Evolutionary conservation across 805 yeast species (phyloP).

Genomic region (Hanseniaspora meyeri): DNA sequence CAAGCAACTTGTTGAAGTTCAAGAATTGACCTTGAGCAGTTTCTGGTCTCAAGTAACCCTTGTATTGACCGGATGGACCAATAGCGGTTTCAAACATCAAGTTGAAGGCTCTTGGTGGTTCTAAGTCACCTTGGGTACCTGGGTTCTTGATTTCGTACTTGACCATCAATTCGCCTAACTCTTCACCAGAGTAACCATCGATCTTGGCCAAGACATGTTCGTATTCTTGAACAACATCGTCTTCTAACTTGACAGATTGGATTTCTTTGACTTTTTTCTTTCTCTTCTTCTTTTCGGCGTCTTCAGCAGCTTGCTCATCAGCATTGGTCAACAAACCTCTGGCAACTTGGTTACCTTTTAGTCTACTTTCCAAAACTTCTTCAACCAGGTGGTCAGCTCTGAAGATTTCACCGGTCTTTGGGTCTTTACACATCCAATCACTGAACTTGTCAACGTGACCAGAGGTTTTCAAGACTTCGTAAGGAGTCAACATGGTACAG

Average conservation of each 20-base stretch:
- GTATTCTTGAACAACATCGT: slow-evolving; percentile 63
- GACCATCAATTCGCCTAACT: slow-evolving; percentile 77
- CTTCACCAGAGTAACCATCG: slow-evolving; percentile 88
- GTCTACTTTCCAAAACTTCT: slow-evolving; percentile 89
- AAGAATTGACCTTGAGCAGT: slow-evolving; percentile 99
- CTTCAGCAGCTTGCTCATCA: slow-evolving; percentile 49
- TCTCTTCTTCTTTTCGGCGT: slow-evolving; percentile 79
- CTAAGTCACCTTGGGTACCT: slow-evolving; percentile 70
- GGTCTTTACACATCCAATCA: slow-evolving; percentile 97
- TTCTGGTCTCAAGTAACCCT: slow-evolving; percentile 95
- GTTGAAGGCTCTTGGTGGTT: slow-evolving; percentile 89
- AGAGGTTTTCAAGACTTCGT: slow-evolving; percentile 93
- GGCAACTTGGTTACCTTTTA: slow-evolving; percentile 95
- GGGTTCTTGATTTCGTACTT: slow-evolving; percentile 85
- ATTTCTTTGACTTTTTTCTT: slow-evolving; percentile 95
- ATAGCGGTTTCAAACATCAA: slow-evolving; percentile 98
- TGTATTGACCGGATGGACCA: slow-evolving; percentile 94
- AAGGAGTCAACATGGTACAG: slow-evolving; percentile 94
- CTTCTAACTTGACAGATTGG: slow-evolving; percentile 76
- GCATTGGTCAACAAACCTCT: slow-evolving; percentile 58
- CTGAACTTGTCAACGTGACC: slow-evolving; percentile 99
- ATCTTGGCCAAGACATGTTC: slow-evolving; percentile 81
- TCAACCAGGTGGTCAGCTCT: slow-evolving; percentile 97
- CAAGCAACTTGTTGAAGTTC: slow-evolving; percentile 85
- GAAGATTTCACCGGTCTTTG: slow-evolving; percentile 92